Evolutionary conservation across 83 land plant genomes (phyloP), one percentile per base, ranked within the genome.

Genomic region (Thuja plicata): DNA sequence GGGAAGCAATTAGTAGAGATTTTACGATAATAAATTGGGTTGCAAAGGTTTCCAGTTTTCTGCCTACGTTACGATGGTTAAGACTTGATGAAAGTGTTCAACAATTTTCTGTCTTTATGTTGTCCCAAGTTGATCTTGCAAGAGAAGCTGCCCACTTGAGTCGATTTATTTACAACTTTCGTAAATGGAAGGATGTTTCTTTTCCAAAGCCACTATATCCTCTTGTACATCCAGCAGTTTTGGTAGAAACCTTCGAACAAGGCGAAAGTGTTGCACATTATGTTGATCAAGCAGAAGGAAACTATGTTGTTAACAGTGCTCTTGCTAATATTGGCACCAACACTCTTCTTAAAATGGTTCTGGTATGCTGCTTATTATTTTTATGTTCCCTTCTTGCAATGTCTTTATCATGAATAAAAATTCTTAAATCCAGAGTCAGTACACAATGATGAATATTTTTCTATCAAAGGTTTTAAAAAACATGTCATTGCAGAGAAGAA

Each of bases 61-160:
- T 97, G 54, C 98, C 99, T 81, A 87, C 97, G 1, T 82, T 98
- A 85, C 92, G 87, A 27, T 96, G 99, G 98, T 84, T 97, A 89
- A 92, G 99, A 88, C 92, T 98, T 87, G 98, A 98, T 85, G 99
- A 98, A 88, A 98, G 98, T 91, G 97, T 97, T 3, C 98, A 95
- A 73, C 99, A 98, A 79, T 98, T 98, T 93, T 97, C 99, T 32
- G 98, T 96, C 54, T 98, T 97, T 84, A 98, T 98, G 99, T 91
- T 96, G 94, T 96, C 98, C 66, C 99, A 98, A 90, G 99, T 97
- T 91, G 99, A 98, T 91, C 95, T 98, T 87, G 94, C 99, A 9
- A 91, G 99, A 90, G 99, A 98, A 93, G 99, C 99, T 89, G 96
- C 99, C 19, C 98, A 98, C 86, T 90, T 98, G 92, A 98, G 95